Percentiles rank a stretch among this genome's conserved stretches.
phyloP scores from a whole-genome alignment of 345 rosid genomes.

The Salix suchowensis region DNA sequence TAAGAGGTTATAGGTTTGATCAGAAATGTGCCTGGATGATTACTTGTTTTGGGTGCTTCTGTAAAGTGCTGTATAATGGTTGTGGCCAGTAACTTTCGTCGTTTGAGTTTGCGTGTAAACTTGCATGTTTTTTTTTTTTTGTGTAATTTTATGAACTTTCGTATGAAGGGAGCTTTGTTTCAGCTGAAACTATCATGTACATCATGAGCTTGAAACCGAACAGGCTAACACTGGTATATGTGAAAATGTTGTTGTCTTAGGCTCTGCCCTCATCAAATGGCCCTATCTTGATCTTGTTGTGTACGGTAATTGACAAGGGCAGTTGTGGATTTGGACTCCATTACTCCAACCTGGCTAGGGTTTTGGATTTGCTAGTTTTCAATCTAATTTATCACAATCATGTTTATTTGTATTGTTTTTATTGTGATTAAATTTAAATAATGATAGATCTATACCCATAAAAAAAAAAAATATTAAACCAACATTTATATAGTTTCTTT shows the following conservation, averaged over 20 bases:
- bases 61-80: neutral
- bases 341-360: too few species aligned
- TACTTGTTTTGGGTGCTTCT: neutral
- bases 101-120: neutral
- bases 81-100: neutral
- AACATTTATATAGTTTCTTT: too few species aligned
- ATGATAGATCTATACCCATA: too few species aligned
- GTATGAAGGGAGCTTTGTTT: neutral
- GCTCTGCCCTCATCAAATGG: neutral
- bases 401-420: too few species aligned
- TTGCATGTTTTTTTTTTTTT: neutral
- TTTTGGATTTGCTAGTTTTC: too few species aligned
- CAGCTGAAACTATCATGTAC: neutral
- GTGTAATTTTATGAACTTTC: neutral
- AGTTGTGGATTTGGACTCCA: neutral
- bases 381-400: too few species aligned
- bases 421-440: too few species aligned
- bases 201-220: neutral
- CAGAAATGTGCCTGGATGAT: constrained; percentile 1
- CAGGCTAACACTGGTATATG: neutral
- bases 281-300: neutral
- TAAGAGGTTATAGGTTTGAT: neutral
- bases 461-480: too few species aligned
- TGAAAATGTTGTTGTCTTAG: neutral
- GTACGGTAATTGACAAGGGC: neutral